A percentile compares a stretch with the other conserved stretches of the same genome.
Evolutionary conservation across 257 asterid species (phyloP).

Genomic region (Ophiorrhiza pumila): DNA sequence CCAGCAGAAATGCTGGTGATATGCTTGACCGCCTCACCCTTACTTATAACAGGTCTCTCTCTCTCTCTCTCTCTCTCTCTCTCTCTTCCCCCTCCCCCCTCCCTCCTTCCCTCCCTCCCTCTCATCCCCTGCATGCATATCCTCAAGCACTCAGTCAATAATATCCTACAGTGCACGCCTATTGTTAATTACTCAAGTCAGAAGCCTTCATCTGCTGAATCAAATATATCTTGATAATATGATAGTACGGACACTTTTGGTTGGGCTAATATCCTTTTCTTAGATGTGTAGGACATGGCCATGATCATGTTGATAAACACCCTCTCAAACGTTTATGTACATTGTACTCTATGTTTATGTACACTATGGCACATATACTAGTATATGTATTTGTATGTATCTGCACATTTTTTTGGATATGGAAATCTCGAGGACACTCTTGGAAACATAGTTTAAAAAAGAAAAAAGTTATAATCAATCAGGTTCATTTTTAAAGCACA

Average conservation of each 20-base stretch:
- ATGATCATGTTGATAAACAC: background rate
- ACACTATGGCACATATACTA: background rate
- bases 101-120: too few relatives aligned
- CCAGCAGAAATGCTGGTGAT: conserved; percentile 98
- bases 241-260: background rate
- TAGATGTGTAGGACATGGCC: background rate
- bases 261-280: background rate
- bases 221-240: background rate
- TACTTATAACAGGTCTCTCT: conserved; percentile 79
- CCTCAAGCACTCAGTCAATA: background rate
- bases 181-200: too few relatives aligned
- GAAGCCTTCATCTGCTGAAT: background rate
- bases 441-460: background rate
- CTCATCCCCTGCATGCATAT: too few relatives aligned
- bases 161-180: too few relatives aligned
- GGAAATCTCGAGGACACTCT: background rate
- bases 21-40: conserved; percentile 99
- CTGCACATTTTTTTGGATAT: background rate
- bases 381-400: background rate
- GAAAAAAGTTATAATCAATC: background rate
- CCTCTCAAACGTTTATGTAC: background rate
- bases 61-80: conserved; percentile 22
- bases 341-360: background rate
- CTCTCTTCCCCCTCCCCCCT: too few relatives aligned
- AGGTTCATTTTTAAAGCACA: too few relatives aligned